A percentile compares a stretch with the other conserved stretches of the same genome.
These are phyloP conservation scores for Setaria viridis DNA, from an alignment of 202 grass and related monocot species.

Conservation along the genomic window DNA sequence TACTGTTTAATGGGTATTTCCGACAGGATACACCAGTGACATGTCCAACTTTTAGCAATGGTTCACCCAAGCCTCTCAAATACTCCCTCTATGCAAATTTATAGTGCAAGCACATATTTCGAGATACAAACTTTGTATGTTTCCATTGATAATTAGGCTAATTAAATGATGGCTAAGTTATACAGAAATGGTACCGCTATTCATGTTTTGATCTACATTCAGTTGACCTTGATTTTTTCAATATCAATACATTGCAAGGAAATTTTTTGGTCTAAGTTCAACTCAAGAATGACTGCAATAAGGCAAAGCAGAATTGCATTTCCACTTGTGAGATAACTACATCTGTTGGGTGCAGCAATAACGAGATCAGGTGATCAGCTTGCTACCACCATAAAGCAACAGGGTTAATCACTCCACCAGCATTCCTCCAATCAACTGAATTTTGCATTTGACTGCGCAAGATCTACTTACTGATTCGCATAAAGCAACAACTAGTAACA, in stretches of 20 bases:
- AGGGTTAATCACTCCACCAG: background rate
- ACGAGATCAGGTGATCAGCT: background rate
- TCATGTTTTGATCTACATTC: background rate
- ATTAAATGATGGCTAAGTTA: background rate
- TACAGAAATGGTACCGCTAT: background rate
- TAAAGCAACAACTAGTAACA: background rate
- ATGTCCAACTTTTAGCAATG: background rate
- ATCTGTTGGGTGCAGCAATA: background rate
- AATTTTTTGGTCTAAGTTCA: background rate
- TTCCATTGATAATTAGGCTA: background rate
- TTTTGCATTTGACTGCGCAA: background rate
- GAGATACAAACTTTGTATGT: background rate
- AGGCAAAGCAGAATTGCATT: slow-evolving; percentile 7
- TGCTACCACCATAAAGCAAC: background rate
- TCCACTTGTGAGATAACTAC: background rate
- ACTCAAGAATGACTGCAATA: background rate
- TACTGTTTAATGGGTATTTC: background rate
- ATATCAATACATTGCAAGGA: background rate
- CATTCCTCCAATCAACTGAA: background rate
- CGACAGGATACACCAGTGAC: background rate
- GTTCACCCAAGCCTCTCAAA: background rate
- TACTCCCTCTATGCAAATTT: background rate
- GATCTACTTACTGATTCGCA: slow-evolving; percentile 29
- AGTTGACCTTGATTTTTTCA: background rate
- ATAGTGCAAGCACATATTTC: background rate